Conservation (phyloP, 1,284 basidiomycete genomes). For the Ganoderma sp. region DNA sequence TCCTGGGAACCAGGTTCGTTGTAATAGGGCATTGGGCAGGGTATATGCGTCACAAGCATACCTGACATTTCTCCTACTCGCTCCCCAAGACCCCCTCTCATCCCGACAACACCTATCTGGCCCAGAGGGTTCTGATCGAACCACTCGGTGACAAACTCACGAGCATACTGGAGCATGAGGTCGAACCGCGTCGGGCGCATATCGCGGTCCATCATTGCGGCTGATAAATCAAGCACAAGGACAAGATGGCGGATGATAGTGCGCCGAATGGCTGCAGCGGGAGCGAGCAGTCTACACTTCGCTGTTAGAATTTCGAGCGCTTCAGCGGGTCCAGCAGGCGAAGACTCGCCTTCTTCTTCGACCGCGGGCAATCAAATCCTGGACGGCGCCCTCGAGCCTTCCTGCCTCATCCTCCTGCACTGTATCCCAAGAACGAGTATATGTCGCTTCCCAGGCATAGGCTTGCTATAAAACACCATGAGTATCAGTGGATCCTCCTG, state of each 20-base stretch:
- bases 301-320: not conserved
- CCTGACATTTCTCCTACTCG: constrained; percentile 89
- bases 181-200: constrained; percentile 94
- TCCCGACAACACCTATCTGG: constrained; percentile 93
- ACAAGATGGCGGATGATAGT: constrained; percentile 97
- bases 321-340: constrained; percentile 2
- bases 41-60: constrained; percentile 43
- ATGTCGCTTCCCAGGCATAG: constrained; percentile 96
- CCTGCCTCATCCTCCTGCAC: constrained; percentile 96
- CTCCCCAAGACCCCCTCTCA: constrained; percentile 89
- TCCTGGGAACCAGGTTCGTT: constrained; percentile 58
- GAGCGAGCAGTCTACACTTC: constrained; percentile 67
- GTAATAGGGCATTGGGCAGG: constrained; percentile 5
- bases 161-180: constrained; percentile 85
- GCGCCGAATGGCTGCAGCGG: constrained; percentile 86
- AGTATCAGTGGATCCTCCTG: not conserved
- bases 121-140: constrained; percentile 99
- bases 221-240: constrained; percentile 88
- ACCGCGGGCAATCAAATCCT: constrained; percentile 85
- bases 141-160: constrained; percentile 94
- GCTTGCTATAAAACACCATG: constrained; percentile 56
- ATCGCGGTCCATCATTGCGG: constrained; percentile 94
- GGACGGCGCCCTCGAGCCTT: constrained; percentile 88
- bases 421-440: constrained; percentile 94
- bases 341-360: constrained; percentile 76